Evolutionary conservation across 2,329 filamentous ascomycete genomes (phyloP).

Genomic region (Fusarium subtropicale): DNA sequence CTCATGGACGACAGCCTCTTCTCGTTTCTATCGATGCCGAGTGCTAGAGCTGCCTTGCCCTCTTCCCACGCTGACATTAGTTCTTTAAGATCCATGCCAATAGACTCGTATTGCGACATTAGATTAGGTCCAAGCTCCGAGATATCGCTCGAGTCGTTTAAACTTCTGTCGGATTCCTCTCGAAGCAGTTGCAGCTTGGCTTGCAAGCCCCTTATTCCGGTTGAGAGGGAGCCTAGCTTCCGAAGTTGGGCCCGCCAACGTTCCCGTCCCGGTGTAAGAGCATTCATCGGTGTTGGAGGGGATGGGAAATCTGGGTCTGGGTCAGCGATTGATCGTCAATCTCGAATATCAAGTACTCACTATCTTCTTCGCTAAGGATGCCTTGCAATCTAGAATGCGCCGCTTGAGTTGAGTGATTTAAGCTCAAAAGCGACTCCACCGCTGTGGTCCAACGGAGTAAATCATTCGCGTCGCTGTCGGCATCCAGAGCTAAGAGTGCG

Average conservation of each 20-base stretch:
- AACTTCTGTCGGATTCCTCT: conserved; percentile 84
- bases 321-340: conserved; percentile 10
- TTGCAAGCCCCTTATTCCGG: conserved; percentile 90
- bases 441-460: conserved; percentile 82
- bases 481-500: conserved; percentile 87
- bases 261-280: conserved; percentile 79
- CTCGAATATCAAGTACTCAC: conserved; percentile 59
- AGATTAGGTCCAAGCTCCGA: conserved; percentile 82
- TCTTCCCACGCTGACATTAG: conserved; percentile 88
- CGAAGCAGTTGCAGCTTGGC: conserved; percentile 93
- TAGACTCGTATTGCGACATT: conserved; percentile 92
- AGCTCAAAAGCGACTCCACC: conserved; percentile 76
- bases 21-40: conserved; percentile 84
- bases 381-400: conserved; percentile 74
- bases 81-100: conserved; percentile 85
- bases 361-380: conserved; percentile 83
- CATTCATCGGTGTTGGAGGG: conserved; percentile 67
- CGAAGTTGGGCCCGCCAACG: conserved; percentile 87
- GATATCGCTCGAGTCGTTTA: conserved; percentile 79
- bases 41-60: conserved; percentile 83
- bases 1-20: conserved; percentile 74
- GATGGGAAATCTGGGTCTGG: conserved; percentile 61
- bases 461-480: conserved; percentile 81
- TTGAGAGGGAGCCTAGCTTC: conserved; percentile 87
- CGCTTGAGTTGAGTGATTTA: conserved; percentile 70